A percentile compares a stretch with the other conserved stretches of the same genome.
These are phyloP conservation scores for Colletotrichum camelliae DNA, from an alignment of 2,329 filamentous ascomycete genomes.

Conservation along the genomic window DNA sequence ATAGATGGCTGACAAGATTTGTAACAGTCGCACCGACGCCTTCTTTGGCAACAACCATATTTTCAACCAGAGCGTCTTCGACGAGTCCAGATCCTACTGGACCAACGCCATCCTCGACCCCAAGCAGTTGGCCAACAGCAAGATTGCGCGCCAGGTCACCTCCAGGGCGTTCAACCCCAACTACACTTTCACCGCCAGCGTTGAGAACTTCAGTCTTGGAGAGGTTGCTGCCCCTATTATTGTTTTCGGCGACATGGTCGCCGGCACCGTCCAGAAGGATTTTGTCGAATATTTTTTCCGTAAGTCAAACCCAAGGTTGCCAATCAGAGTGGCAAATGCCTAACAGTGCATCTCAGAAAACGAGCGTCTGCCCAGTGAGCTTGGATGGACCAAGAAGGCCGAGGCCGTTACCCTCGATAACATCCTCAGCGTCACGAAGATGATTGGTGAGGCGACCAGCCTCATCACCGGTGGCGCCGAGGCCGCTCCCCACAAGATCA, in stretches of 20 bases:
- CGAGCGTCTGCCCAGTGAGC: constrained; percentile 12
- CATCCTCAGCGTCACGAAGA: background rate
- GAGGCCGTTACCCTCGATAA: background rate
- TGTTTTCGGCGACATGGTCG: constrained; percentile 48
- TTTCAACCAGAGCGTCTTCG: constrained; percentile 59
- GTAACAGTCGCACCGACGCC: constrained; percentile 48
- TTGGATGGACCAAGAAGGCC: constrained; percentile 8
- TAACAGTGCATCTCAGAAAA: background rate
- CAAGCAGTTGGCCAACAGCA: constrained; percentile 49
- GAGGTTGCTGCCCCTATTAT: constrained; percentile 57
- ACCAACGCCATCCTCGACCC: constrained; percentile 42
- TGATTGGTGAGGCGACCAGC: background rate
- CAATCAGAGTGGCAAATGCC: background rate
- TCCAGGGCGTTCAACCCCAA: constrained; percentile 52
- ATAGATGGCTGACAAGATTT: background rate
- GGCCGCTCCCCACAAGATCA: background rate
- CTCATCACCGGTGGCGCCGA: background rate
- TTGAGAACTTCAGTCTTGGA: constrained; percentile 52
- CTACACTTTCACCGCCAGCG: constrained; percentile 48
- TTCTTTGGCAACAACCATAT: constrained; percentile 55
- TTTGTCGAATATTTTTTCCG: constrained; percentile 52
- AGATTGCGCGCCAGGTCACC: constrained; percentile 46
- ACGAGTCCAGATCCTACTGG: constrained; percentile 51
- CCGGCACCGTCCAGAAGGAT: constrained; percentile 41
- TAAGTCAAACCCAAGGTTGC: constrained; percentile 27